phyloP scores from a whole-genome alignment of 352 stramenopile species.

The Globisporangium barbulae region DNA sequence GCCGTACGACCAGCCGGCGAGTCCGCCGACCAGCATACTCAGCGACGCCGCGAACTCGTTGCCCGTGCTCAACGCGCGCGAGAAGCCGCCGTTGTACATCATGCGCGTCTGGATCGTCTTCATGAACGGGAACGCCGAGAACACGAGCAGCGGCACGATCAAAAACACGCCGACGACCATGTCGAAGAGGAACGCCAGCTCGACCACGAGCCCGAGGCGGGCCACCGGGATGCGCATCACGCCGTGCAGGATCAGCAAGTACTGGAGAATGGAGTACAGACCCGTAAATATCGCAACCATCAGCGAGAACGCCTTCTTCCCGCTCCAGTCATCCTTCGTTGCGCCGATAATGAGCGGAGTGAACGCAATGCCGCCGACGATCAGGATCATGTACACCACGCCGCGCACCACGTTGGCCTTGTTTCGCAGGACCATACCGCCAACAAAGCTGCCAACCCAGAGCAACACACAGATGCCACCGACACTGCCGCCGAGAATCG shows the following conservation, averaged over 20 bases:
- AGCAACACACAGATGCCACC: slow-evolving; percentile 56
- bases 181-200: slow-evolving; percentile 87
- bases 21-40: slow-evolving; percentile 64
- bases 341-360: slow-evolving; percentile 60
- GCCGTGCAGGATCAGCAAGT: slow-evolving; percentile 70
- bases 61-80: slow-evolving; percentile 72
- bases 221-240: slow-evolving; percentile 58
- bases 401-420: slow-evolving; percentile 51
- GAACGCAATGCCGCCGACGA: slow-evolving; percentile 54
- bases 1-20: slow-evolving; percentile 74
- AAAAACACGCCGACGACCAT: slow-evolving; percentile 79
- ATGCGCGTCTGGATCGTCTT: slow-evolving; percentile 87
- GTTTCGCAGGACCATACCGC: slow-evolving; percentile 55
- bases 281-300: slow-evolving; percentile 68
- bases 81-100: slow-evolving; percentile 91
- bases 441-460: slow-evolving; percentile 61
- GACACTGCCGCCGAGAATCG: slow-evolving; percentile 53
- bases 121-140: slow-evolving; percentile 87
- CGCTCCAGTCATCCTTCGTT: slow-evolving; percentile 54
- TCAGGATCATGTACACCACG: slow-evolving; percentile 67
- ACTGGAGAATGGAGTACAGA: slow-evolving; percentile 74
- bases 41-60: slow-evolving; percentile 80
- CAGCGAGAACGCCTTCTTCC: slow-evolving; percentile 69
- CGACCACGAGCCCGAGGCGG: slow-evolving; percentile 62
- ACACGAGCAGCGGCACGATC: slow-evolving; percentile 60